A percentile compares a stretch with the other conserved stretches of the same genome.
Conservation (phyloP, 1,139 yeast species). For the Debaryomyces psychrophilus region DNA sequence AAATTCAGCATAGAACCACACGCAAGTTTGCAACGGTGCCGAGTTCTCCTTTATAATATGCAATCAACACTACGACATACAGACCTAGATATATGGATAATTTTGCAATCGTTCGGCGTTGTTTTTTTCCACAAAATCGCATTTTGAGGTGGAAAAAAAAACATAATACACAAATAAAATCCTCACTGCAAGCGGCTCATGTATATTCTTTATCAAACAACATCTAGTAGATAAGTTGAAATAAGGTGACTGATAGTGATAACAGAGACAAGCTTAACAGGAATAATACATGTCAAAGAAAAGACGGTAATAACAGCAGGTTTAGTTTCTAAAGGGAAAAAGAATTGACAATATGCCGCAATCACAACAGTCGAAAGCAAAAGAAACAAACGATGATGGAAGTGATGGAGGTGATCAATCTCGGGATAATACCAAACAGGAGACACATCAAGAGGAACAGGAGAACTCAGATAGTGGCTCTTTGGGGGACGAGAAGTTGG, state of each 20-base stretch:
- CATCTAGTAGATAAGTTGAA: background rate
- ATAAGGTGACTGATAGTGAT: background rate
- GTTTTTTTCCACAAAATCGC: slow-evolving; percentile 6
- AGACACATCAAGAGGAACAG: background rate
- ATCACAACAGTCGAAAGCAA: background rate
- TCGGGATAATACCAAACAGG: background rate
- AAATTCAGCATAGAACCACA: too few species aligned
- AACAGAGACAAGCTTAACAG: background rate
- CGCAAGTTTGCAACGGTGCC: too few species aligned
- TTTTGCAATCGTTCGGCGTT: slow-evolving; percentile 4
- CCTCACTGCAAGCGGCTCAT: slow-evolving; percentile 13
- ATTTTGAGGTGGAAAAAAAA: background rate
- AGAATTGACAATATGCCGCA: slow-evolving; percentile 4
- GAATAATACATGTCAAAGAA: background rate
- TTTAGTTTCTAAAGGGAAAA: background rate
- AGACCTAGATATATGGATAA: background rate
- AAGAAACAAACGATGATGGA: background rate
- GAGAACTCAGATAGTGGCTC: background rate
- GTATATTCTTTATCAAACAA: background rate
- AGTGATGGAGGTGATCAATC: background rate
- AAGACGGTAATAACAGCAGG: background rate
- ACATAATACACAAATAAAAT: slow-evolving; percentile 8
- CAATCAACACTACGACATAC: too few species aligned
- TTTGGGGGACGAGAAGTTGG: background rate
- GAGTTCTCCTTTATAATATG: too few species aligned